These are phyloP conservation scores for Neurospora discreta DNA, from an alignment of 495 filamentous ascomycete species.

Conservation along the genomic window DNA sequence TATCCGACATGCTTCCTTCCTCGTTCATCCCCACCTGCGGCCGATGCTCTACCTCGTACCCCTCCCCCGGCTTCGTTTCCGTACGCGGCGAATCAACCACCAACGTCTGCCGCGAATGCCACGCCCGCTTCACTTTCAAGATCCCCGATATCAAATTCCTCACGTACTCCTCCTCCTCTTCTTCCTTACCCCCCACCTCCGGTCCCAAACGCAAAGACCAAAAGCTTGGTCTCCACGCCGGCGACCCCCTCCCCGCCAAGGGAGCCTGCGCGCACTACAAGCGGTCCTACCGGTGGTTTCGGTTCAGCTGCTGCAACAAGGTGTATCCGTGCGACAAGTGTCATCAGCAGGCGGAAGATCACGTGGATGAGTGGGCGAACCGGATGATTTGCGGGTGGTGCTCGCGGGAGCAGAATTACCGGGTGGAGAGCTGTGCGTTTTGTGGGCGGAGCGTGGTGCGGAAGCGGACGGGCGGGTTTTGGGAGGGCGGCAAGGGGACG, in stretches of 20 bases:
- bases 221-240: conserved; percentile 65
- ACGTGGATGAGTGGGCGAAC: conserved; percentile 74
- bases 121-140: conserved; percentile 73
- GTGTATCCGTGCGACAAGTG: conserved; percentile 78
- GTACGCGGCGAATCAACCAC: conserved; percentile 67
- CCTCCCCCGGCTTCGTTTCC: conserved; percentile 51
- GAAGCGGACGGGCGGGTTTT: conserved; percentile 57
- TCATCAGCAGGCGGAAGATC: conserved; percentile 62
- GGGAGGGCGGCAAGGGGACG: conserved; percentile 90
- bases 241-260: conserved; percentile 62
- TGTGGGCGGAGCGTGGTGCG: conserved; percentile 68
- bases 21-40: conserved; percentile 75
- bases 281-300: conserved; percentile 78
- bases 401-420: conserved; percentile 73
- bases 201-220: conserved; percentile 52
- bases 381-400: conserved; percentile 84
- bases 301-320: conserved; percentile 47
- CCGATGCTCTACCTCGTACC: conserved; percentile 55
- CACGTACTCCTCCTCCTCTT: conserved; percentile 44
- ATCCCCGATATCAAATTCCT: conserved; percentile 77
- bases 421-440: conserved; percentile 66
- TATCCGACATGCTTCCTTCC: conserved; percentile 68
- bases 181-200: conserved; percentile 18
- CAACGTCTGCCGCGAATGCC: conserved; percentile 73
- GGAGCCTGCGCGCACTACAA: conserved; percentile 72